phyloP scores from a whole-genome alignment of 2,329 filamentous ascomycete genomes.

The Exophiala dermatitidis region DNA sequence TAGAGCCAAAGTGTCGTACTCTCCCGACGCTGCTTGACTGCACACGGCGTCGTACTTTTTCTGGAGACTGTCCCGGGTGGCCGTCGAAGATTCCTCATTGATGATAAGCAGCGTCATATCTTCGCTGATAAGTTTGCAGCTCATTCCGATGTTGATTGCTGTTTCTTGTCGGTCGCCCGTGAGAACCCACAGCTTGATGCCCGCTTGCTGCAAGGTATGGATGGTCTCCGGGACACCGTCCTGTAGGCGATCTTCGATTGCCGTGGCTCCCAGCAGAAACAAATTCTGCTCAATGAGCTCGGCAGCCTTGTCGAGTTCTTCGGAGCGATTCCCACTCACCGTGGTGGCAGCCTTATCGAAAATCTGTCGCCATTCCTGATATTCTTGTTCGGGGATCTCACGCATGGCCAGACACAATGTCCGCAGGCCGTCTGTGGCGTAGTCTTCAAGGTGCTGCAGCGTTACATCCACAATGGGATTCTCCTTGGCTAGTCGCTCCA shows the following conservation, averaged over 20 bases:
- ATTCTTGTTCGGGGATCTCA: slow-evolving; percentile 84
- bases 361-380: slow-evolving; percentile 74
- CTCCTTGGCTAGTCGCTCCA: slow-evolving; percentile 76
- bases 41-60: slow-evolving; percentile 91
- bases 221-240: slow-evolving; percentile 98
- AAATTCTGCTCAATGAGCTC: slow-evolving; percentile 93
- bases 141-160: slow-evolving; percentile 99
- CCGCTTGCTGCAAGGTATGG: slow-evolving; percentile 89
- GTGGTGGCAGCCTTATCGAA: slow-evolving; percentile 86
- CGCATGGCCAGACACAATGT: slow-evolving; percentile 93
- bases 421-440: slow-evolving; percentile 89
- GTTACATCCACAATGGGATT: slow-evolving; percentile 87
- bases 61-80: slow-evolving; percentile 77
- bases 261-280: slow-evolving; percentile 84
- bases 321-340: slow-evolving; percentile 81
- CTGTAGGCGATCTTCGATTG: slow-evolving; percentile 93
- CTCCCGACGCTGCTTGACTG: slow-evolving; percentile 60
- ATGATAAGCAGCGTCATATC: slow-evolving; percentile 97
- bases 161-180: slow-evolving; percentile 97
- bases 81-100: slow-evolving; percentile 75
- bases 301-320: slow-evolving; percentile 93
- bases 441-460: slow-evolving; percentile 92
- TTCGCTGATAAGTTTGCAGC: slow-evolving; percentile 94
- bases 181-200: slow-evolving; percentile 97
- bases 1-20: slow-evolving; percentile 75